A percentile compares a stretch with the other conserved stretches of the same genome.
Evolutionary conservation across 331 rosid genomes (phyloP).

Genomic region (Pyracantha coccinea): DNA sequence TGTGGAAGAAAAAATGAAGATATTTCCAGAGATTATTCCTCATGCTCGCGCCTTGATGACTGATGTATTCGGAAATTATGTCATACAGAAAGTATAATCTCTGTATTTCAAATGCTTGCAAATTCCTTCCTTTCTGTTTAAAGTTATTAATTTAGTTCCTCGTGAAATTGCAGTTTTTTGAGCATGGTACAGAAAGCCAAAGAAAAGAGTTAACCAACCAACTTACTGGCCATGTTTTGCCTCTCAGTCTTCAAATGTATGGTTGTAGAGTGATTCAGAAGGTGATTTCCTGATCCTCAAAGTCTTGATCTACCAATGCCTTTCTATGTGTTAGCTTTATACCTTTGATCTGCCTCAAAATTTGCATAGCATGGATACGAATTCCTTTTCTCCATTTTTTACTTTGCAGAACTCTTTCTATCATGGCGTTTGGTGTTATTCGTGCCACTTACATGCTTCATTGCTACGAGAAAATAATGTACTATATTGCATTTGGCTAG

Average conservation of each 20-base stretch:
- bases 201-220: slow-evolving; percentile 76
- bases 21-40: slow-evolving; percentile 82
- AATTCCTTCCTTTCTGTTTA: background rate
- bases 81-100: slow-evolving; percentile 76
- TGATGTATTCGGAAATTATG: slow-evolving; percentile 96
- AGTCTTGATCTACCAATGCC: background rate
- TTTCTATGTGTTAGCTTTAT: background rate
- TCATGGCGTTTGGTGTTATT: background rate
- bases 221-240: slow-evolving; percentile 83
- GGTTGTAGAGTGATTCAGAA: slow-evolving; percentile 98
- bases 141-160: slow-evolving; percentile 13
- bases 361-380: background rate
- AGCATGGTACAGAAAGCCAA: slow-evolving; percentile 84
- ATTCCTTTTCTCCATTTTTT: background rate
- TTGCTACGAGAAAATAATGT: background rate
- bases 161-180: slow-evolving; percentile 67
- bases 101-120: slow-evolving; percentile 13
- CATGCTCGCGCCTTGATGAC: slow-evolving; percentile 91
- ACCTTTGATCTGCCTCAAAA: background rate
- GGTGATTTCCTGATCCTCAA: slow-evolving; percentile 39
- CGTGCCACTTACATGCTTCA: background rate
- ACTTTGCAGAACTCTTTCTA: background rate
- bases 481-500: background rate
- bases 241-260: slow-evolving; percentile 97
- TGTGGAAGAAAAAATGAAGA: slow-evolving; percentile 61